Conservation (phyloP, 345 rosid genomes). For the Pugionium dolabratum region DNA sequence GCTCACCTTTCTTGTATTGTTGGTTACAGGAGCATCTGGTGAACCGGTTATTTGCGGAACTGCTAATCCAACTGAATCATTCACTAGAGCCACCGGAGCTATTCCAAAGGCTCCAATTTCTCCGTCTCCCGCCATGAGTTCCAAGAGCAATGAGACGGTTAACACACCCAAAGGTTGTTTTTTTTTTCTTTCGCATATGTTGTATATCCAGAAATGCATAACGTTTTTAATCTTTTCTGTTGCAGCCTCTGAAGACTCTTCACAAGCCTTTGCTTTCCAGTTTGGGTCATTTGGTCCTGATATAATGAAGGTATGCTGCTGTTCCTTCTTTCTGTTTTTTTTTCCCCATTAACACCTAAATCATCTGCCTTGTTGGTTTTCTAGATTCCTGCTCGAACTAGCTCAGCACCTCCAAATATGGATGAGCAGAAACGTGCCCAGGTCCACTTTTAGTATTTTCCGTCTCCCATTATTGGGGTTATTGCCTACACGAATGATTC, state of each 20-base stretch:
- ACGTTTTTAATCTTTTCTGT: conserved; percentile 21
- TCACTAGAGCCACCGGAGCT: conserved; percentile 50
- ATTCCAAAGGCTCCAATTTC: conserved; percentile 86
- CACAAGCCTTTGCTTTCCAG: conserved; percentile 69
- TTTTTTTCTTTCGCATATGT: conserved; percentile 1
- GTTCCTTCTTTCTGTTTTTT: conserved; percentile 3
- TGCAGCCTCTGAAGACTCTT: conserved; percentile 56
- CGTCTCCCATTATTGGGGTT: conserved; percentile 17
- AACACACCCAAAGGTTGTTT: conserved; percentile 63
- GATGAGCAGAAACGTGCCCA: conserved; percentile 95
- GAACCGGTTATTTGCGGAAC: conserved; percentile 43
- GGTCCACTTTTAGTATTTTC: conserved; percentile 45
- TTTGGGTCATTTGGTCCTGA: conserved; percentile 89
- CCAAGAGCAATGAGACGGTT: conserved; percentile 41
- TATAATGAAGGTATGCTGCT: conserved; percentile 73
- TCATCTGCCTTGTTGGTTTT: conserved; percentile 28
- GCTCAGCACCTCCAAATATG: conserved; percentile 96
- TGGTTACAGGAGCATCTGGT: conserved; percentile 50
- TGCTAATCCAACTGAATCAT: conserved; percentile 50
- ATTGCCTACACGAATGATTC: background rate
- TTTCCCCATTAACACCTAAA: conserved; percentile 22
- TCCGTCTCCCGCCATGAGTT: conserved; percentile 61
- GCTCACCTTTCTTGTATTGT: conserved; percentile 8
- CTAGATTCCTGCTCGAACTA: conserved; percentile 93
- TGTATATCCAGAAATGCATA: background rate